Evolutionary conservation across 129 eudicot genomes (phyloP).

Genomic region (Silybum marianum): DNA sequence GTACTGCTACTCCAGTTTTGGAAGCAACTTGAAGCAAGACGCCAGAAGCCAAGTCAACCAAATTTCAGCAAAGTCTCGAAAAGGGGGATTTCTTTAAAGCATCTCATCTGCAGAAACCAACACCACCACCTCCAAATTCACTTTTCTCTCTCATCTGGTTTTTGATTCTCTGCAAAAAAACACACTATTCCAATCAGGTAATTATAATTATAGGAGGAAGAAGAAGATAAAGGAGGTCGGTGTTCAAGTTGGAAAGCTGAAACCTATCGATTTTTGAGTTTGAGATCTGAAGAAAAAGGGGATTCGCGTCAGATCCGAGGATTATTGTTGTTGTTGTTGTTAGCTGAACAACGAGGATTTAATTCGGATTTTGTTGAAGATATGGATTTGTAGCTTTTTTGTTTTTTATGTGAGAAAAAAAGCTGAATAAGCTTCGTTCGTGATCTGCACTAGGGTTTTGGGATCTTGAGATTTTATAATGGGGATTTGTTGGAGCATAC

Average conservation of each 20-base stretch:
- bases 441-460: conserved; percentile 17
- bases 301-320: conserved; percentile 38
- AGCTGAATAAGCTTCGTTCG: conserved; percentile 12
- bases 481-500: conserved; percentile 85
- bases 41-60: conserved; percentile 33
- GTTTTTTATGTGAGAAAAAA: neutral
- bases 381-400: conserved; percentile 20
- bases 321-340: conserved; percentile 28
- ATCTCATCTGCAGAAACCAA: conserved; percentile 29
- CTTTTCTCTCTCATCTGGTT: conserved; percentile 3
- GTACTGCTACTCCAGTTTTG: conserved; percentile 22
- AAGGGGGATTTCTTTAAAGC: neutral
- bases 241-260: conserved; percentile 19
- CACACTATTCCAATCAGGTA: neutral
- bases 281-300: conserved; percentile 12
- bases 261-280: conserved; percentile 28
- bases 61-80: conserved; percentile 29
- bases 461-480: conserved; percentile 36
- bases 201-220: neutral
- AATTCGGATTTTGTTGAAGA: conserved; percentile 27
- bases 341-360: conserved; percentile 11
- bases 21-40: conserved; percentile 31
- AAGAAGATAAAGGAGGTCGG: conserved; percentile 1
- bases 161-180: conserved; percentile 7
- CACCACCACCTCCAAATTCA: conserved; percentile 9